A percentile compares a stretch with the other conserved stretches of the same genome.
phyloP scores from a whole-genome alignment of 495 filamentous ascomycete genomes.

The Cryomyces antarcticus region DNA sequence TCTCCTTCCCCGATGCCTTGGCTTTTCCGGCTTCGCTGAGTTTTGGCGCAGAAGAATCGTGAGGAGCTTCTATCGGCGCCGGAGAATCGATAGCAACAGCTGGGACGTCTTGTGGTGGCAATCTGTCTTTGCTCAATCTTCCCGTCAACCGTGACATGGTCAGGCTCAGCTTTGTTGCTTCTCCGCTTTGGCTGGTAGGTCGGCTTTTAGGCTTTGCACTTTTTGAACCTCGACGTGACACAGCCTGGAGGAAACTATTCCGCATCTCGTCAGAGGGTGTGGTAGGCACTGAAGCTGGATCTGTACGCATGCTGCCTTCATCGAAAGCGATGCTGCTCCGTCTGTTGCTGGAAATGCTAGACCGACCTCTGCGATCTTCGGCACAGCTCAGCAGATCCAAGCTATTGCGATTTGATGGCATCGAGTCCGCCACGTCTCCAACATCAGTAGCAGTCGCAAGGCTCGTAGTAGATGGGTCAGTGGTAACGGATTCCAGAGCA shows the following conservation, averaged over 20 bases:
- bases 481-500: conserved; percentile 1
- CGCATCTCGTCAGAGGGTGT: conserved; percentile 32
- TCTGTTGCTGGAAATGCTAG: conserved; percentile 5
- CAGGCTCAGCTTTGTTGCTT: conserved; percentile 38
- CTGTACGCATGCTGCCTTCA: not conserved
- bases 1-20: not conserved
- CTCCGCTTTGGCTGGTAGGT: conserved; percentile 44
- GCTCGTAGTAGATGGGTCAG: conserved; percentile 1
- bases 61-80: conserved; percentile 9
- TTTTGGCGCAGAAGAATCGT: not conserved
- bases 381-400: not conserved
- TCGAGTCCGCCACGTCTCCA: not conserved
- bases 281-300: conserved; percentile 11
- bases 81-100: not conserved
- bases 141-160: conserved; percentile 44
- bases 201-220: conserved; percentile 38
- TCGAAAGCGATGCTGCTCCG: conserved; percentile 7
- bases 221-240: conserved; percentile 40
- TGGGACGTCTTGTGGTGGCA: not conserved
- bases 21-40: conserved; percentile 9
- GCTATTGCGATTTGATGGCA: not conserved
- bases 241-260: conserved; percentile 18
- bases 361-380: conserved; percentile 1
- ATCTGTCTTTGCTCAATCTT: conserved; percentile 27
- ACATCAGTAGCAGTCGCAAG: not conserved